Evolutionary conservation across 148 eudicot genomes (phyloP), one percentile per base, ranked within the genome.

Genomic region (Dianthus caryophyllus): DNA sequence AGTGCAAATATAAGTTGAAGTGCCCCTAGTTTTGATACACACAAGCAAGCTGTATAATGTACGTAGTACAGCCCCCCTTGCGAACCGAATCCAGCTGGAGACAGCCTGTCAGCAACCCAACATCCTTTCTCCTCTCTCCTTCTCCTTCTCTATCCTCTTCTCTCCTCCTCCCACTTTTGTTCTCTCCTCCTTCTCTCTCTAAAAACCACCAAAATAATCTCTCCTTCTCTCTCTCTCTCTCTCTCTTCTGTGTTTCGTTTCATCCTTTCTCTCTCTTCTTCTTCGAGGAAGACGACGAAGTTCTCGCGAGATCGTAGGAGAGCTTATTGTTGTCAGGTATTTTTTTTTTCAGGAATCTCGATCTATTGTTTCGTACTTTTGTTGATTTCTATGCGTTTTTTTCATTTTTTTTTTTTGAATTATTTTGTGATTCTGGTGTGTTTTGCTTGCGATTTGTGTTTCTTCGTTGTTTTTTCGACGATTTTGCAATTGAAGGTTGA

Each of bases 71-170:
- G n/a, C n/a, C n/a, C n/a, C n/a, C n/a, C n/a, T n/a, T n/a, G n/a
- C n/a, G 10, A 41, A 41, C 6, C 6, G 44, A 67, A 77, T 33
- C 38, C 84, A 81, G 81, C 81, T 81, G 74, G 76, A 56, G 60
- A 81, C 81, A 81, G 84, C 47, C 84, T 81, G 84, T 77, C 76
- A 77, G 64, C 76, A 81, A 77, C 84, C 75, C 58, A 44, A n/a
- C n/a, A n/a, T 68, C 25, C 56, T 53, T 31, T 44, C 48, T 30
- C 36, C 39, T 77, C 69, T 51, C 72, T 68, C 63, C 59, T 49
- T 69, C 68, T 77, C 72, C 69, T n/a, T 68, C 51, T 66, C 44
- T 41, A 41, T 41, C 44, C 44, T 41, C 12, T 71, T 72, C 44
- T 41, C 44, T 41, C 12, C 44, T 41, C 44, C 6, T 73, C 76